phyloP scores from a whole-genome alignment of 2,329 filamentous ascomycete species.

The Atkinsonella hypoxylon region DNA sequence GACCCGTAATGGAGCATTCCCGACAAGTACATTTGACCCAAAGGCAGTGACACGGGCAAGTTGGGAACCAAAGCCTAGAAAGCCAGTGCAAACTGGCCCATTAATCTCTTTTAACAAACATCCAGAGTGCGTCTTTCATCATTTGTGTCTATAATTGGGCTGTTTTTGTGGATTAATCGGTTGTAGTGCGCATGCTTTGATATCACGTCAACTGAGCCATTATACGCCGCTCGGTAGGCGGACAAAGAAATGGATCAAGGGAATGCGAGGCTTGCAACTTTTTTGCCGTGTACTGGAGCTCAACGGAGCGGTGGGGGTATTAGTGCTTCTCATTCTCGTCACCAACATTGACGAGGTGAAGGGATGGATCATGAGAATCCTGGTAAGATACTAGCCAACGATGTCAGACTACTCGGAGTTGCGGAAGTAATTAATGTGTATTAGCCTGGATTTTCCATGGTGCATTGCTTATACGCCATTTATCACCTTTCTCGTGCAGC shows the following conservation, averaged over 20 bases:
- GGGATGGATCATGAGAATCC: slow-evolving; percentile 65
- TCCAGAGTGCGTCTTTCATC: slow-evolving; percentile 54
- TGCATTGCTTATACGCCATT: slow-evolving; percentile 65
- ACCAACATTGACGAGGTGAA: slow-evolving; percentile 51
- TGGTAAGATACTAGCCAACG: slow-evolving; percentile 39
- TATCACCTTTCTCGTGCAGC: slow-evolving; percentile 67
- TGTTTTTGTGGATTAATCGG: background rate
- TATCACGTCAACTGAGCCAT: slow-evolving; percentile 48
- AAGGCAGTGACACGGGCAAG: slow-evolving; percentile 75
- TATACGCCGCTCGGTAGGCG: slow-evolving; percentile 55
- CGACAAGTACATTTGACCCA: slow-evolving; percentile 60
- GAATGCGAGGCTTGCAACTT: slow-evolving; percentile 57
- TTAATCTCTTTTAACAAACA: slow-evolving; percentile 75
- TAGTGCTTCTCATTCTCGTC: slow-evolving; percentile 69
- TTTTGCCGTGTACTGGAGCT: slow-evolving; percentile 54
- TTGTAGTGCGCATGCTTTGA: slow-evolving; percentile 41
- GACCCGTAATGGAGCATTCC: slow-evolving; percentile 40
- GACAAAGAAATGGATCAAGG: slow-evolving; percentile 61
- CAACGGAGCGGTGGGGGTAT: slow-evolving; percentile 54
- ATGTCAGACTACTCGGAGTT: background rate
- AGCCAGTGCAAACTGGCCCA: slow-evolving; percentile 59
- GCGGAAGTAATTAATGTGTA: background rate
- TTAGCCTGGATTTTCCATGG: slow-evolving; percentile 62
- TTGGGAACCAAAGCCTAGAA: slow-evolving; percentile 50
- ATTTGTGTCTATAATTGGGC: background rate